These are phyloP conservation scores for Talaromyces sp. DNA, from an alignment of 2,329 filamentous ascomycete genomes.

Conservation along the genomic window DNA sequence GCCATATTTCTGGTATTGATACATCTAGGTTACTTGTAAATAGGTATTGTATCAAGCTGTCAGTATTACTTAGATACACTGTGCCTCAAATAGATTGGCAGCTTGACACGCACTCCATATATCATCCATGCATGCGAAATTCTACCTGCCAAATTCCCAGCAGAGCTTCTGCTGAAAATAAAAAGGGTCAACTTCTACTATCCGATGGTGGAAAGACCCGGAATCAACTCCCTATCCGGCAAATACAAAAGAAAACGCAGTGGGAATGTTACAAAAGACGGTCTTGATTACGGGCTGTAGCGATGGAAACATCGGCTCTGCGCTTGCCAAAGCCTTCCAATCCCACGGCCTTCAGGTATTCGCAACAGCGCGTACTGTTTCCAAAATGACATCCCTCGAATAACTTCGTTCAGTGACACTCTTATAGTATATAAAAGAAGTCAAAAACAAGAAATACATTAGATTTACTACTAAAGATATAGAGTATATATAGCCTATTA, in stretches of 20 bases:
- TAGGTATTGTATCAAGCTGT: neutral
- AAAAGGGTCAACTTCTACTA: neutral
- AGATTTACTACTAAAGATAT: too few species aligned
- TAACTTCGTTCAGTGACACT: constrained; percentile 28
- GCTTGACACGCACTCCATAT: neutral
- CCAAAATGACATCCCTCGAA: constrained; percentile 33
- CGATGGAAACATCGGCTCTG: constrained; percentile 41
- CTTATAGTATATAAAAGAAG: too few species aligned
- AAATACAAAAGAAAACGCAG: neutral
- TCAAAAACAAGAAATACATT: too few species aligned
- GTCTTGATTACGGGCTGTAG: constrained; percentile 44
- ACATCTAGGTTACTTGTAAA: neutral
- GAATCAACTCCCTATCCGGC: neutral
- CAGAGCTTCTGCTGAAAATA: neutral
- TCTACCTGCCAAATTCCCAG: too few species aligned
- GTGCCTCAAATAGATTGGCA: neutral
- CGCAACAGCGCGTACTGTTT: constrained; percentile 36
- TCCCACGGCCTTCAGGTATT: constrained; percentile 38
- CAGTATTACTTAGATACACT: neutral
- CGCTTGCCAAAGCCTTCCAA: constrained; percentile 39
- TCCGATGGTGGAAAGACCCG: neutral
- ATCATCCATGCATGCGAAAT: neutral
- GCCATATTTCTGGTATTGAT: neutral
- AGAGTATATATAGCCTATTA: too few species aligned
- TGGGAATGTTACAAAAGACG: constrained; percentile 20